Conservation (phyloP, 2,329 filamentous ascomycete species). For the Microdochium paspali region DNA sequence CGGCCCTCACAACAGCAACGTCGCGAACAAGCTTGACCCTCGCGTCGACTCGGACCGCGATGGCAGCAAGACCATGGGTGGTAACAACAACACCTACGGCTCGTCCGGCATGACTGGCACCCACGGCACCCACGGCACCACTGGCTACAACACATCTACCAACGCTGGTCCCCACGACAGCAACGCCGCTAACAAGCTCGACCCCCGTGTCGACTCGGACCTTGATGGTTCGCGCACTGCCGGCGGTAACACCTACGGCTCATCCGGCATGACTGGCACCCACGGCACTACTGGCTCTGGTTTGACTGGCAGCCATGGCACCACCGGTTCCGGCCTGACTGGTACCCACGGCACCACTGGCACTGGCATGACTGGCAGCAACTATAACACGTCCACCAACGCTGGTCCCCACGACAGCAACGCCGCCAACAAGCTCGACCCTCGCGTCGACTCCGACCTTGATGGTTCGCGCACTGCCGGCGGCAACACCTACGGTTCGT, state of each 20-base stretch:
- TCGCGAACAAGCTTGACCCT: slow-evolving; percentile 42
- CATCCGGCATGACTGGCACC: slow-evolving; percentile 6
- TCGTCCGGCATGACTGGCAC: slow-evolving; percentile 16
- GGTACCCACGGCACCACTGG: slow-evolving; percentile 14
- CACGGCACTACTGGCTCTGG: slow-evolving; percentile 18
- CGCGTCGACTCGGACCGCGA: slow-evolving; percentile 33
- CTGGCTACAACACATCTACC: slow-evolving; percentile 21
- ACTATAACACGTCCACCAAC: slow-evolving; percentile 14
- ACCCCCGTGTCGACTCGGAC: slow-evolving; percentile 46
- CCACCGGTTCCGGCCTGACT: slow-evolving; percentile 3
- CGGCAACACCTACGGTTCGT: slow-evolving; percentile 31
- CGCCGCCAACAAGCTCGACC: slow-evolving; percentile 40
- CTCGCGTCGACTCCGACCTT: slow-evolving; percentile 40
- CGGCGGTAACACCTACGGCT: slow-evolving; percentile 8
- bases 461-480: slow-evolving; percentile 45
- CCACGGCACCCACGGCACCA: slow-evolving; percentile 23
- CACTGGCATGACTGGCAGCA: slow-evolving; percentile 12
- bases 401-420: slow-evolving; percentile 37
- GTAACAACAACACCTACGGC: slow-evolving; percentile 19
- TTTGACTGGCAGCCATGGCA: slow-evolving; percentile 15
- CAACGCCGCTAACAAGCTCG: slow-evolving; percentile 40
- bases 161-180: slow-evolving; percentile 29
- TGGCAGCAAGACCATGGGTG: slow-evolving; percentile 17
- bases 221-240: slow-evolving; percentile 26
- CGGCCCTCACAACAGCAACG: slow-evolving; percentile 15